Base-by-base conservation (phyloP, 2,329 filamentous ascomycete genomes). In the Fusarium sp. region DNA sequence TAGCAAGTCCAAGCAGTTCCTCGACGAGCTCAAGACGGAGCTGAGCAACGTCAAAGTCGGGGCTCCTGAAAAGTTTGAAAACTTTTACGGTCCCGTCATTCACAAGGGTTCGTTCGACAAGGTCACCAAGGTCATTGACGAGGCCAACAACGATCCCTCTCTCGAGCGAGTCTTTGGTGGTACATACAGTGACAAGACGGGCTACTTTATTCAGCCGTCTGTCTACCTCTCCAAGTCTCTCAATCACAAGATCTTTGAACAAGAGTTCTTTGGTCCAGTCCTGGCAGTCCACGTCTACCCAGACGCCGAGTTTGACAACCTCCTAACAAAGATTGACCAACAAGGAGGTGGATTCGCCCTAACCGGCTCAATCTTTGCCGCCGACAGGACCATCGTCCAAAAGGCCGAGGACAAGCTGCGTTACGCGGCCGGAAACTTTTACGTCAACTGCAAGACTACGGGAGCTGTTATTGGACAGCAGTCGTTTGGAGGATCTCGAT, bases 71-170 rank as follows among this genome's bases (percentile, higher is more conserved):
- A 88, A 93, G 49, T 92, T 92, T 79, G 85, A 88, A 77, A 94
- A 94, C 85, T 96, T 97, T 85, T 90, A 95, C 77, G 93, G 93
- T 6, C 94, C 94, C 20, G 94, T 97, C 64, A 96, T 97, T 81
- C 93, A 96, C 84, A 87, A 91, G 71, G 89, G 86, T 2, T 92
- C 92, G 14, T 97, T 96, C 87, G 89, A 94, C 81, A 95, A 95
- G 83, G 88, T 97, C 2, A 87, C 89, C 0, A 87, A 87, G 24
- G 92, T 92, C 60, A 96, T 97, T 72, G 92, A 96, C 70, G 90
- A 88, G 20, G 92, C 94, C 17, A 94, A 93, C 83, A 86, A 87
- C 11, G 94, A 96, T 81, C 82, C 85, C 2, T 89, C 92, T 71
- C 88, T 97, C 14, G 87, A 93, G 80, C 86, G 95, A 2, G 81